A percentile compares a stretch with the other conserved stretches of the same genome.
These are phyloP conservation scores for Penium margaritaceum DNA, from an alignment of 139 green algal genomes.

Conservation along the genomic window DNA sequence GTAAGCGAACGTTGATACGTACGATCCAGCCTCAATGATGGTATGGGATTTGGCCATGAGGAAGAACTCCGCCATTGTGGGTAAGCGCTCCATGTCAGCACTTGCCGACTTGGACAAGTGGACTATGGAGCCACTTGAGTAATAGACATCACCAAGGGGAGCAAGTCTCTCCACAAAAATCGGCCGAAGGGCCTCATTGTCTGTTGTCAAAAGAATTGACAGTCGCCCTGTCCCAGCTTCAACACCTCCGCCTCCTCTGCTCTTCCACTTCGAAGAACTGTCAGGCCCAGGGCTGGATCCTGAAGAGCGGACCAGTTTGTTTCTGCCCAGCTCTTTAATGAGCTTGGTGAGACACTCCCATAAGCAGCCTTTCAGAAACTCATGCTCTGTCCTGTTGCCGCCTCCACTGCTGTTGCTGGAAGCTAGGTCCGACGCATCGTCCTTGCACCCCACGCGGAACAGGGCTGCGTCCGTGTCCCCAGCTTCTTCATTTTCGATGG, in stretches of 20 bases:
- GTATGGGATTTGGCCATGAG: neutral
- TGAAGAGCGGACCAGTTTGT: neutral
- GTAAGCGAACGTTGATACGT: neutral
- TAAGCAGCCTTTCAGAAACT: neutral
- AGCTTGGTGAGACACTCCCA: neutral
- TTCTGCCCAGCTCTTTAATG: neutral
- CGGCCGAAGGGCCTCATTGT: slow-evolving; percentile 11
- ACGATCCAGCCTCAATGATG: neutral
- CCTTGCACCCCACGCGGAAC: neutral
- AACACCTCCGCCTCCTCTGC: neutral
- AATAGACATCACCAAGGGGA: neutral
- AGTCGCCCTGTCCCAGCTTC: neutral
- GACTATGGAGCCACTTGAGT: slow-evolving; percentile 1
- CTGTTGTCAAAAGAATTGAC: neutral
- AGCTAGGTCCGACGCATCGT: neutral
- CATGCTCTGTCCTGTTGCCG: neutral
- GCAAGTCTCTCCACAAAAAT: neutral
- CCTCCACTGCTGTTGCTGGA: neutral
- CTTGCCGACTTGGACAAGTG: slow-evolving; percentile 15
- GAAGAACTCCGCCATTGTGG: slow-evolving; percentile 16
- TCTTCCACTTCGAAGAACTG: neutral
- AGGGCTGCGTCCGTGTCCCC: neutral
- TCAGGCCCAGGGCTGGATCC: neutral
- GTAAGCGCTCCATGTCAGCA: slow-evolving; percentile 6
- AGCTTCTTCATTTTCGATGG: neutral